Evolutionary conservation across 306 rosid species (phyloP).

Genomic region (Vigna radiata): DNA sequence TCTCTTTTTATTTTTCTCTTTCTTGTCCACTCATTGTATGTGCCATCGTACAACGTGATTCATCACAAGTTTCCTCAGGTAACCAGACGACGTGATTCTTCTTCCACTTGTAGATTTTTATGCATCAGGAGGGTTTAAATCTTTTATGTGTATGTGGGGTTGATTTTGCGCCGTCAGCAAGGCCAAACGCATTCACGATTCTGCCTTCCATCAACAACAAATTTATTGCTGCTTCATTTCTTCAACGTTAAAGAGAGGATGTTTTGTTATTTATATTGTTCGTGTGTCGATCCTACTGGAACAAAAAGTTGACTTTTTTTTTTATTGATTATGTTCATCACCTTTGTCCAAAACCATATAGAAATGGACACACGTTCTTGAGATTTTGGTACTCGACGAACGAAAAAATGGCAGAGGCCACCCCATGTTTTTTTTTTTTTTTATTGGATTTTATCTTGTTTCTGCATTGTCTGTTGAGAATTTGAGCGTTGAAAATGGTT

Average conservation of each 20-base stretch:
- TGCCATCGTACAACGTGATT: constrained; percentile 1
- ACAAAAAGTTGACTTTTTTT: neutral
- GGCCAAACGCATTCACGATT: neutral
- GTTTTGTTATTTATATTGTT: neutral
- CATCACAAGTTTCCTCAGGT: constrained; percentile 28
- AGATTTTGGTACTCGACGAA: neutral
- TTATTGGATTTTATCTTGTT: neutral
- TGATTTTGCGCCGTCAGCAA: neutral
- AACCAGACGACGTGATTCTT: neutral
- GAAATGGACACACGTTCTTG: neutral
- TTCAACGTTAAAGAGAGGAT: neutral
- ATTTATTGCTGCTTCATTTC: neutral
- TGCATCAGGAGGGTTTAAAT: neutral
- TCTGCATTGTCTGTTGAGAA: neutral
- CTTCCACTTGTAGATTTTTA: neutral
- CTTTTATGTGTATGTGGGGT: neutral
- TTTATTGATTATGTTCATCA: neutral
- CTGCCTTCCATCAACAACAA: neutral
- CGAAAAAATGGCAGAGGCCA: neutral
- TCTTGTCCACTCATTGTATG: constrained; percentile 19
- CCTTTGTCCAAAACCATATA: neutral
- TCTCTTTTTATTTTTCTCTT: constrained; percentile 9
- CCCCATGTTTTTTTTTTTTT: too few relatives aligned
- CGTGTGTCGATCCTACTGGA: neutral
- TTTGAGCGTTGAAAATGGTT: constrained; percentile 24